These are phyloP conservation scores for Aspergillus sp. DNA, from an alignment of 2,329 filamentous ascomycete genomes.

Conservation along the genomic window DNA sequence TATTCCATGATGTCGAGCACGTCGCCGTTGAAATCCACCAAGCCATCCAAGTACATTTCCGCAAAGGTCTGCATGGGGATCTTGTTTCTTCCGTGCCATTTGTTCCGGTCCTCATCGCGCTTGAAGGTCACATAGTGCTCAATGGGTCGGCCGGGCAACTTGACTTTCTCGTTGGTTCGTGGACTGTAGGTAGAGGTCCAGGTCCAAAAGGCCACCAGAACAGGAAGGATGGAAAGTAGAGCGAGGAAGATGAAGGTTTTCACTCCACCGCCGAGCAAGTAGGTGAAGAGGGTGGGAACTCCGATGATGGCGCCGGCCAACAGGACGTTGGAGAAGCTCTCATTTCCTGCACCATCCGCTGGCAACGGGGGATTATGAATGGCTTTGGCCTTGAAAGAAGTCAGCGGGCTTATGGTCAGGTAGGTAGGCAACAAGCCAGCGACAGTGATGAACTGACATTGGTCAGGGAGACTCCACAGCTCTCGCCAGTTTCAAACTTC, in stretches of 20 bases:
- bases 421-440: neutral
- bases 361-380: conserved; percentile 24
- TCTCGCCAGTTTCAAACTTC: conserved; percentile 17
- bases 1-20: conserved; percentile 32
- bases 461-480: conserved; percentile 24
- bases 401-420: neutral
- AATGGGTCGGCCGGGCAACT: conserved; percentile 21
- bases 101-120: conserved; percentile 17
- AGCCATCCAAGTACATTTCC: conserved; percentile 31
- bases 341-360: conserved; percentile 23
- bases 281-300: conserved; percentile 20
- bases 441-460: conserved; percentile 17
- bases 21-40: conserved; percentile 34
- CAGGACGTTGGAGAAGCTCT: conserved; percentile 24
- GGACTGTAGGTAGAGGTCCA: conserved; percentile 16
- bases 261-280: conserved; percentile 13
- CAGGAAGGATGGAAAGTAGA: conserved; percentile 14
- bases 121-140: conserved; percentile 30
- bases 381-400: conserved; percentile 19
- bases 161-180: conserved; percentile 22
- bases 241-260: conserved; percentile 16
- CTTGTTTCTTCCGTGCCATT: conserved; percentile 24
- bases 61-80: conserved; percentile 27
- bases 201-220: conserved; percentile 22
- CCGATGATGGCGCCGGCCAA: conserved; percentile 17